Evolutionary conservation across 345 rosid genomes (phyloP).

Genomic region (Arabidopsis suecica): DNA sequence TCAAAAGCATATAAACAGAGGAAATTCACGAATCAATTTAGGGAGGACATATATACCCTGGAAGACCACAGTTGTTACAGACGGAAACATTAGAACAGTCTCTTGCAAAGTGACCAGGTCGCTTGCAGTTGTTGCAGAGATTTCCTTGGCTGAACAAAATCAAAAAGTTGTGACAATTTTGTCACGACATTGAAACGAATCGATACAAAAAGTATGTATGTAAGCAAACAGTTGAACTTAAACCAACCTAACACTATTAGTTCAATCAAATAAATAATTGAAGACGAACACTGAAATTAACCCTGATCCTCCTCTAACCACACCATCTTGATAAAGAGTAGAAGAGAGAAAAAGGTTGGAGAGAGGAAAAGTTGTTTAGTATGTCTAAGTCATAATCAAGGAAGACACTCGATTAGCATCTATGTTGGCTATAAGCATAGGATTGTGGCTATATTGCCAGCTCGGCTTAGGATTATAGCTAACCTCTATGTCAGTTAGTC

Average conservation of each 20-base stretch:
- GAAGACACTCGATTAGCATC: background rate
- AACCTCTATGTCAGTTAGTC: background rate
- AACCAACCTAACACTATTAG: conserved; percentile 13
- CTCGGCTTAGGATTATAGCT: background rate
- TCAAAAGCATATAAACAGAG: background rate
- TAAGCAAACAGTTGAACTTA: conserved; percentile 19
- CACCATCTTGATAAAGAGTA: conserved; percentile 1
- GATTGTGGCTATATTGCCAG: background rate
- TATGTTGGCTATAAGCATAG: background rate
- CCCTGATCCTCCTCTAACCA: background rate
- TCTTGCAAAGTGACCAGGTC: conserved; percentile 97
- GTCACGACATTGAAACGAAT: background rate
- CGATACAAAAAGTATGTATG: background rate
- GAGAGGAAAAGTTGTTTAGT: background rate
- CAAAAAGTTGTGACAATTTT: conserved; percentile 8
- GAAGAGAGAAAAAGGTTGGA: conserved; percentile 22
- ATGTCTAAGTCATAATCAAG: background rate
- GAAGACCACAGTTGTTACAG: conserved; percentile 97
- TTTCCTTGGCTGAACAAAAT: conserved; percentile 68
- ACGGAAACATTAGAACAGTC: conserved; percentile 96
- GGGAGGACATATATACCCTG: conserved; percentile 63
- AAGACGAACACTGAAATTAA: background rate
- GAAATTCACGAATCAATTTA: background rate
- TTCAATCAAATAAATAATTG: background rate
- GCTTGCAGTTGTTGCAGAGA: conserved; percentile 97